Percentiles rank a stretch among this genome's conserved stretches.
These are phyloP conservation scores for Stachybotrys elegans DNA, from an alignment of 2,329 filamentous ascomycete genomes.

Conservation along the genomic window DNA sequence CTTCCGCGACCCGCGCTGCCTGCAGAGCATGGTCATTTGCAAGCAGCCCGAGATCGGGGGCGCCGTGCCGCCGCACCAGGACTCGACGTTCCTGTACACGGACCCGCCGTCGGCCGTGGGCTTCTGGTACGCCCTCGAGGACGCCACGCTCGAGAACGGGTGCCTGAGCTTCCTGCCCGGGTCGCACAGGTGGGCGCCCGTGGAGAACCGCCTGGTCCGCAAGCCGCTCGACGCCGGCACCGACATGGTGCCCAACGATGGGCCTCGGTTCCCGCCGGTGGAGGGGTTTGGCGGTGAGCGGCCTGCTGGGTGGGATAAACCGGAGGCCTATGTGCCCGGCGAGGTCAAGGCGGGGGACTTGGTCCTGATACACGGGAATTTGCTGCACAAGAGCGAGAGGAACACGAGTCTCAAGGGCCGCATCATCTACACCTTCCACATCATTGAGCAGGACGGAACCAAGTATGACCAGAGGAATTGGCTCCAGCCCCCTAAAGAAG, in stretches of 20 bases:
- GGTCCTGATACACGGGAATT: constrained; percentile 91
- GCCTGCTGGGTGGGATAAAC: constrained; percentile 27
- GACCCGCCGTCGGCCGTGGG: constrained; percentile 83
- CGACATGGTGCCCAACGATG: constrained; percentile 67
- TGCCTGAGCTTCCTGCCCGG: constrained; percentile 83
- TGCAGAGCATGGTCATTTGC: constrained; percentile 98
- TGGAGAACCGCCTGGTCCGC: constrained; percentile 72
- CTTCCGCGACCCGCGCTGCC: constrained; percentile 67
- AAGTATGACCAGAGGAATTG: constrained; percentile 86
- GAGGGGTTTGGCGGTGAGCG: constrained; percentile 41
- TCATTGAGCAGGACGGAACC: constrained; percentile 75
- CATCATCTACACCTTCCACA: constrained; percentile 96
- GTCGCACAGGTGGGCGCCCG: constrained; percentile 68
- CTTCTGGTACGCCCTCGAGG: constrained; percentile 96
- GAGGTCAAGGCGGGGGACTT: constrained; percentile 89
- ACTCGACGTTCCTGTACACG: constrained; percentile 89
- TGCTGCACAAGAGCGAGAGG: constrained; percentile 93
- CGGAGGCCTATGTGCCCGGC: constrained; percentile 62
- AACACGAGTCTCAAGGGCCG: constrained; percentile 81
- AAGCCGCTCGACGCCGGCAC: constrained; percentile 50
- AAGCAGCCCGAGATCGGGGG: constrained; percentile 97
- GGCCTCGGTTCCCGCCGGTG: constrained; percentile 55
- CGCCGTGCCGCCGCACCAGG: constrained; percentile 85
- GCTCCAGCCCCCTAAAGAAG: constrained; percentile 77
- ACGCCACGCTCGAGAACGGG: constrained; percentile 80